Conservation (phyloP, 2,329 filamentous ascomycete species). For the Arthrobotrys conoides region DNA sequence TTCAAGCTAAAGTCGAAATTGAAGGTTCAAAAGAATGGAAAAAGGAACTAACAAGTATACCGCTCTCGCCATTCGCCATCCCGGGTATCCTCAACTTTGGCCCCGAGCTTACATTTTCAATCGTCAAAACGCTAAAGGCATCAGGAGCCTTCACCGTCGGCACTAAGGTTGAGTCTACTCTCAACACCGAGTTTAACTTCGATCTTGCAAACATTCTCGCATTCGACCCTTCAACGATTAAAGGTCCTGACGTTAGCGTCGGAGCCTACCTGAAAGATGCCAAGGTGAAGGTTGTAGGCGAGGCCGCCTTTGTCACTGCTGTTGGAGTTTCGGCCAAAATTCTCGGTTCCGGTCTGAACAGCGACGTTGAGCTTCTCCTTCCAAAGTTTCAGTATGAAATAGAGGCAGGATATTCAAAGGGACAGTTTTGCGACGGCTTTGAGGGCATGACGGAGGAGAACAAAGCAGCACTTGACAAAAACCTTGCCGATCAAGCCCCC, state of each 20-base stretch:
- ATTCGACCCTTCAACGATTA: conserved; percentile 22
- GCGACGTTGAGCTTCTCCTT: conserved; percentile 23
- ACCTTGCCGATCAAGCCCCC: background rate
- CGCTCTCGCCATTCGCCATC: conserved; percentile 10
- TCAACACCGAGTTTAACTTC: conserved; percentile 7
- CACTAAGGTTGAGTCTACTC: conserved; percentile 8
- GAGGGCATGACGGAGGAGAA: background rate
- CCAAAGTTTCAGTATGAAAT: conserved; percentile 21
- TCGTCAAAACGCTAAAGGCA: conserved; percentile 5
- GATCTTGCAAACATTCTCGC: conserved; percentile 1
- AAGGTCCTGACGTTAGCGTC: background rate
- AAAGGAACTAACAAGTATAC: conserved; percentile 3
- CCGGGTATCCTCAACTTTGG: conserved; percentile 34
- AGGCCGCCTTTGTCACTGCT: conserved; percentile 12
- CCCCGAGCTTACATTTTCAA: conserved; percentile 2
- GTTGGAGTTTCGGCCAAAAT: conserved; percentile 8
- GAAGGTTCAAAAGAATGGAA: background rate
- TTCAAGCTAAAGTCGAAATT: conserved; percentile 22
- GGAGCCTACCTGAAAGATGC: conserved; percentile 11
- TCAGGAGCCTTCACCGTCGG: conserved; percentile 2
- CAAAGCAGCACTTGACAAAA: background rate
- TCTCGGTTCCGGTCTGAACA: conserved; percentile 1
- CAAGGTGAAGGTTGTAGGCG: conserved; percentile 2
- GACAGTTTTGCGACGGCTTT: conserved; percentile 12
- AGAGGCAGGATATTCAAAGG: conserved; percentile 4